A percentile compares a stretch with the other conserved stretches of the same genome.
Evolutionary conservation across 768 basidiomycete species (phyloP).

Genomic region (Podaxis carcinomalis): DNA sequence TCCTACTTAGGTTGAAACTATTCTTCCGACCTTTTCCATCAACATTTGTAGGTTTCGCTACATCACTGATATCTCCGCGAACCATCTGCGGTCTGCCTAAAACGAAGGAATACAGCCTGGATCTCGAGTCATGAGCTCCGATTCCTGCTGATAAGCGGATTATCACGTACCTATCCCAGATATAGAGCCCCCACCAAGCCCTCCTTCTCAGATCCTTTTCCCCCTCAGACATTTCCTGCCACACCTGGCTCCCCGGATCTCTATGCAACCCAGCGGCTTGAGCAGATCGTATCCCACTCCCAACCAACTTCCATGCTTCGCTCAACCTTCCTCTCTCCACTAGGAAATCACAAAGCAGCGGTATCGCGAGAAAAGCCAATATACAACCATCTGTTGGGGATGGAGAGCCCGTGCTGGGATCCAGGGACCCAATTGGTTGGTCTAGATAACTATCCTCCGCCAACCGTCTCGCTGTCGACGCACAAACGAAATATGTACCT

Average conservation of each 20-base stretch:
- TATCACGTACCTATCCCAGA: slow-evolving; percentile 36
- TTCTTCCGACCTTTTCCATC: slow-evolving; percentile 29
- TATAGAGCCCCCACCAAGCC: slow-evolving; percentile 41
- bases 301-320: slow-evolving; percentile 46
- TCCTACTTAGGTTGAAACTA: slow-evolving; percentile 32
- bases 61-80: slow-evolving; percentile 30
- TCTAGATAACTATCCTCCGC: slow-evolving; percentile 41
- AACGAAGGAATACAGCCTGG: slow-evolving; percentile 37
- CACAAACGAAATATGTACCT: slow-evolving; percentile 35
- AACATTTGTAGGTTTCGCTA: slow-evolving; percentile 27
- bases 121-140: slow-evolving; percentile 9
- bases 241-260: slow-evolving; percentile 36
- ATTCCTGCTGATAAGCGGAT: not conserved
- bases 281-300: slow-evolving; percentile 34
- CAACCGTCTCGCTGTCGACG: slow-evolving; percentile 40
- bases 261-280: slow-evolving; percentile 40
- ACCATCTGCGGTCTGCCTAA: slow-evolving; percentile 44
- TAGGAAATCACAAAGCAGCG: slow-evolving; percentile 40
- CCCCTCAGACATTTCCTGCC: slow-evolving; percentile 41
- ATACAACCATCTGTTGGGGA: slow-evolving; percentile 45
- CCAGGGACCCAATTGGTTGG: slow-evolving; percentile 27
- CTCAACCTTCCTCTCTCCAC: slow-evolving; percentile 43
- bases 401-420: slow-evolving; percentile 13
- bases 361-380: slow-evolving; percentile 41
- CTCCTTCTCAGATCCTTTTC: slow-evolving; percentile 35